Evolutionary conservation across 2,329 filamentous ascomycete species (phyloP).

Genomic region (Aspergillus ibericus): DNA sequence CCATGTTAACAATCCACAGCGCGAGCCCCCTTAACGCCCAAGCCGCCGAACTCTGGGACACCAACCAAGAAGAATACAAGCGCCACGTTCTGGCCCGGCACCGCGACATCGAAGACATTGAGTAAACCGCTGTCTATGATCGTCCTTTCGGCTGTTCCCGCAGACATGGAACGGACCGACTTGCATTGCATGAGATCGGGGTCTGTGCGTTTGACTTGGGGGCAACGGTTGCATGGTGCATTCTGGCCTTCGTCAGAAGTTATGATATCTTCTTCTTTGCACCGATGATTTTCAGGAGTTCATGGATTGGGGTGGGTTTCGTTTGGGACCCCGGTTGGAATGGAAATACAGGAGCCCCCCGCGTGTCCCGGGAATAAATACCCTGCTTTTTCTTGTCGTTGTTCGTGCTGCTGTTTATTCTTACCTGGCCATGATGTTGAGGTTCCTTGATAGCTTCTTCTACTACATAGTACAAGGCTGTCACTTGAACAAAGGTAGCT

Average conservation of each 20-base stretch:
- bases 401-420: background rate
- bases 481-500: background rate
- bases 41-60: constrained; percentile 94
- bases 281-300: constrained; percentile 3
- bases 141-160: constrained; percentile 7
- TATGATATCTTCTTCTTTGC: background rate
- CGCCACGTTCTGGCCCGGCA: constrained; percentile 65
- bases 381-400: constrained; percentile 1
- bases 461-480: background rate
- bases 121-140: constrained; percentile 26
- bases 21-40: constrained; percentile 93
- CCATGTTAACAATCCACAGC: constrained; percentile 50
- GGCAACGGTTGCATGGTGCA: background rate
- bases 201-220: constrained; percentile 14
- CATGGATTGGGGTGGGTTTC: background rate
- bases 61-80: constrained; percentile 83
- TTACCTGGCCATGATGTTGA: background rate
- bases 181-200: constrained; percentile 19
- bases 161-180: constrained; percentile 9
- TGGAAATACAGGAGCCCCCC: background rate
- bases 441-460: background rate
- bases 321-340: background rate
- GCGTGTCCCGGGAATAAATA: constrained; percentile 4
- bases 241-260: background rate
- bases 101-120: constrained; percentile 54